Evolutionary conservation across 805 yeast species (phyloP).

Genomic region (Candida chilensis): DNA sequence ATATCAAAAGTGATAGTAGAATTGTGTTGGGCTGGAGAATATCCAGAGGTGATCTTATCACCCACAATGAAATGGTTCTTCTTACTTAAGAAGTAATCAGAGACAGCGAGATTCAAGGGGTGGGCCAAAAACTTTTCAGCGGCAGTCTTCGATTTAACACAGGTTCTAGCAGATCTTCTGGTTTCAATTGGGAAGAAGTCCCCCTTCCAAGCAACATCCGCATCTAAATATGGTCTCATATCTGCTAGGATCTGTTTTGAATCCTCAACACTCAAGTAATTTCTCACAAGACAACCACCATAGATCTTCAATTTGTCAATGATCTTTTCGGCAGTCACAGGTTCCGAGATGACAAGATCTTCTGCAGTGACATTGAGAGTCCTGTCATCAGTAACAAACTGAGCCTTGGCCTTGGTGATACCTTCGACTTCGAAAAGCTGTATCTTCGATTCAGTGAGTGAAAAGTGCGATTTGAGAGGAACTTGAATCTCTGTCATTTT

Average conservation of each 20-base stretch:
- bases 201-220: conserved; percentile 1
- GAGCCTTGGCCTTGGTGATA: conserved; percentile 1
- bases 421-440: conserved; percentile 3
- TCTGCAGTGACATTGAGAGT: conserved; percentile 4
- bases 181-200: neutral
- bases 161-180: neutral
- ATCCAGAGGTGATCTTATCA: conserved; percentile 6
- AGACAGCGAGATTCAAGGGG: conserved; percentile 4
- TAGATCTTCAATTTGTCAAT: conserved; percentile 1
- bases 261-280: neutral
- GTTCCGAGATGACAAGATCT: conserved; percentile 3
- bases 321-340: conserved; percentile 4
- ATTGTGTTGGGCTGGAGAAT: conserved; percentile 11
- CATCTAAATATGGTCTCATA: neutral
- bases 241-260: neutral
- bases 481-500: too few relatives aligned
- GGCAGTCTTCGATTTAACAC: conserved; percentile 4
- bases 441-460: too few relatives aligned
- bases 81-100: conserved; percentile 4
- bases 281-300: neutral
- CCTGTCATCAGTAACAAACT: conserved; percentile 1
- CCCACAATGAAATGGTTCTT: conserved; percentile 10
- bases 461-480: too few relatives aligned
- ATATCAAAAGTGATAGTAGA: conserved; percentile 13
- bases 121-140: conserved; percentile 6